These are phyloP conservation scores for Yamadazyma aaseri DNA, from an alignment of 1,139 yeast species.

Conservation along the genomic window DNA sequence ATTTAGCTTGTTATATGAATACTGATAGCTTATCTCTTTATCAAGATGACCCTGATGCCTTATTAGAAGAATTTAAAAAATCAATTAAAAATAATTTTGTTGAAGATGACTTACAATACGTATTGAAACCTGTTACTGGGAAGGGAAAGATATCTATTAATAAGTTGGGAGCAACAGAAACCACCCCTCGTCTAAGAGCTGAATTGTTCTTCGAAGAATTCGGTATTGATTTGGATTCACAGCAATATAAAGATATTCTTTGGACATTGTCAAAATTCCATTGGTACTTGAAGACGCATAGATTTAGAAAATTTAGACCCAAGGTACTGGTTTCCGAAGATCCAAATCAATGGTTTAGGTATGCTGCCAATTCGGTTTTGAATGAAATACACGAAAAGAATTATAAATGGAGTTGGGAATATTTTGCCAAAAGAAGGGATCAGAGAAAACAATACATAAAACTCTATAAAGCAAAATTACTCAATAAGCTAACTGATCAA, in stretches of 20 bases:
- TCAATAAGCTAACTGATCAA: conserved; percentile 27
- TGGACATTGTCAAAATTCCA: conserved; percentile 82
- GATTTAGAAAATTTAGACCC: conserved; percentile 74
- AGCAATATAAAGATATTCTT: conserved; percentile 79
- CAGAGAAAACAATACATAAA: conserved; percentile 67
- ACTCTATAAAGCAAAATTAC: conserved; percentile 60
- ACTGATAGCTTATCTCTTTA: conserved; percentile 58
- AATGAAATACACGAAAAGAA: conserved; percentile 80
- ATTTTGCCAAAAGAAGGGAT: conserved; percentile 67
- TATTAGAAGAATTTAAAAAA: conserved; percentile 42
- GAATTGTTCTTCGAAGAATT: conserved; percentile 85
- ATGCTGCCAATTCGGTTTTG: conserved; percentile 70
- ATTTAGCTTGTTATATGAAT: conserved; percentile 83
- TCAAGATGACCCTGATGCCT: conserved; percentile 41
- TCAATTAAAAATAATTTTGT: conserved; percentile 23
- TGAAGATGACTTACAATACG: conserved; percentile 50
- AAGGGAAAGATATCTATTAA: conserved; percentile 78
- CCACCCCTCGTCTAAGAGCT: conserved; percentile 70
- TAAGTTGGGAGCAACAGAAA: conserved; percentile 70
- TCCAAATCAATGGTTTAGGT: conserved; percentile 80
- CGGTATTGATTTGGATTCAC: conserved; percentile 78
- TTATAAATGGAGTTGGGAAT: conserved; percentile 87
- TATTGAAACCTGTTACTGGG: conserved; percentile 88
- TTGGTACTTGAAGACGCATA: conserved; percentile 73
- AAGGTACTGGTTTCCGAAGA: conserved; percentile 55